phyloP scores from a whole-genome alignment of 1,284 basidiomycete genomes.

The Phaffia rhodozyma region DNA sequence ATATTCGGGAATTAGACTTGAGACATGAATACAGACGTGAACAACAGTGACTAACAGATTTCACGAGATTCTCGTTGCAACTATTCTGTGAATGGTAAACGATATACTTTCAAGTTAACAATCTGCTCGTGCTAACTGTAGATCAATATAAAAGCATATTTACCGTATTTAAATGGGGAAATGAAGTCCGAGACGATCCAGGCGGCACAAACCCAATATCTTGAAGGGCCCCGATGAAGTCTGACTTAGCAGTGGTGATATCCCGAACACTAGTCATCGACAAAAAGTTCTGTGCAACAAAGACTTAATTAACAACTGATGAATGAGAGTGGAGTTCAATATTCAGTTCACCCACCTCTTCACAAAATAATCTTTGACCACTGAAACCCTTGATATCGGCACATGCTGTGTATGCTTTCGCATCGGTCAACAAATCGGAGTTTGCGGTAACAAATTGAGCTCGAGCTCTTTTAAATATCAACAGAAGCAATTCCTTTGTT shows the following conservation, averaged over 20 bases:
- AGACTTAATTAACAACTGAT: neutral
- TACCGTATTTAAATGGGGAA: constrained; percentile 33
- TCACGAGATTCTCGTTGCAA: constrained; percentile 57
- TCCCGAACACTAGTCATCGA: constrained; percentile 64
- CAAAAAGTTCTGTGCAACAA: constrained; percentile 60
- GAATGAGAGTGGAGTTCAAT: neutral
- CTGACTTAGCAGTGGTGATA: constrained; percentile 61
- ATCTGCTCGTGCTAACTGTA: too few relatives aligned
- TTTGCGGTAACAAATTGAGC: constrained; percentile 55
- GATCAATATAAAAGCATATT: constrained; percentile 16
- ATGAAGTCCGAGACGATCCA: neutral
- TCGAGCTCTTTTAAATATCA: constrained; percentile 45
- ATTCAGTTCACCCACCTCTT: constrained; percentile 44
- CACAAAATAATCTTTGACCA: constrained; percentile 55
- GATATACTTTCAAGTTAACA: too few relatives aligned
- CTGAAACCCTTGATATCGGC: constrained; percentile 42
- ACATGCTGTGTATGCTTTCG: constrained; percentile 61
- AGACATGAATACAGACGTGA: constrained; percentile 54
- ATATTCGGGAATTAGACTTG: constrained; percentile 4
- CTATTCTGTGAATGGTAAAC: constrained; percentile 36
- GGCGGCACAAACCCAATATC: constrained; percentile 59
- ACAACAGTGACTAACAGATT: constrained; percentile 66
- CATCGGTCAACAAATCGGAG: constrained; percentile 77
- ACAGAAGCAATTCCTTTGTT: constrained; percentile 8
- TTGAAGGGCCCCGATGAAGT: constrained; percentile 60